Evolutionary conservation across 2,329 filamentous ascomycete species (phyloP), one percentile per base, ranked within the genome.

Genomic region (Penicillium sp.): DNA sequence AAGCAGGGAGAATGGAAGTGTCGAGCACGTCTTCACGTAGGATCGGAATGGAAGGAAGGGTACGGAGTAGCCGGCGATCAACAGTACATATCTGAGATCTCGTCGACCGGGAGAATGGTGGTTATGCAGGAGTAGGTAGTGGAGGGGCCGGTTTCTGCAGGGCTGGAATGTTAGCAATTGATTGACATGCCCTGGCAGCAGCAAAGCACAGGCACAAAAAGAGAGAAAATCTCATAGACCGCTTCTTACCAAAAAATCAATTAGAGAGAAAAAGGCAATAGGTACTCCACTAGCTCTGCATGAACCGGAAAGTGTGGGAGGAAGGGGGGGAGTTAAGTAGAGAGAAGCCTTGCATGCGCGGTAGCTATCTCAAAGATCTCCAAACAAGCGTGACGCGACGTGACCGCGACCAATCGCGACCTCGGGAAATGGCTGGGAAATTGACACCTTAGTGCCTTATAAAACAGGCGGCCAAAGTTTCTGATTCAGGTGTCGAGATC

Each of bases 311-410:
- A 48, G 50, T 53, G 41, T 46, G 49, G 46, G 38, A 53, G 60
- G 54, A 49, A 53, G 58, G 55, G 56, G 56, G 51, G 47, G 60
- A n/a, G 34, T 59, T 59, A 65, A 48, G 34, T 22, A 31, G 29
- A 31, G 24, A 53, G 55, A 61, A 66, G 61, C 69, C 68, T 72
- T 72, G 65, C 67, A 67, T 70, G 54, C 61, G 60, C 62, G 62
- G 58, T 50, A 67, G 67, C 65, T 62, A 61, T 67, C 56, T 45
- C 53, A 62, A 61, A 57, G 67, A 70, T 67, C 67, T 58, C 60
- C 55, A 58, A 61, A 60, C 58, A 65, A 63, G 65, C 69, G 69
- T 69, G 67, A 73, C 72, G 72, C 72, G 72, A 74, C 72, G 71
- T 71, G 69, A 70, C 66, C 24, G 62, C 55, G 67, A 64, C 70